phyloP scores from a whole-genome alignment of 805 yeast species.

The Wickerhamiella galacta region DNA sequence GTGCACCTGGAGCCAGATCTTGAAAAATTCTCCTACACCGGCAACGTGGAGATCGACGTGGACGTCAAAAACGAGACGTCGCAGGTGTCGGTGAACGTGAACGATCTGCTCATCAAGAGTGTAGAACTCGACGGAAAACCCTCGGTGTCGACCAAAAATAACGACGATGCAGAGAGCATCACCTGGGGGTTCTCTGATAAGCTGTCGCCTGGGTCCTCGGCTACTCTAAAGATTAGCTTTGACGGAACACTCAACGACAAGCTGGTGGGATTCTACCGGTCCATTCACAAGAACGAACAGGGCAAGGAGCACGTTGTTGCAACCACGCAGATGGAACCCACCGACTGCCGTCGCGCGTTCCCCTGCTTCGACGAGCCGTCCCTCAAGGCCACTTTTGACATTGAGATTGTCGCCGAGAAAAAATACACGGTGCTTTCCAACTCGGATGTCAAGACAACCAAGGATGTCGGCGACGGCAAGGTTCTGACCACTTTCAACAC shows the following conservation, averaged over 20 bases:
- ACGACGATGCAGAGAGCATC: constrained; percentile 45
- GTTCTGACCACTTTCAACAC: constrained; percentile 38
- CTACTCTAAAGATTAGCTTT: constrained; percentile 38
- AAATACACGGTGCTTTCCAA: constrained; percentile 46
- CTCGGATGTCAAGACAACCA: constrained; percentile 38
- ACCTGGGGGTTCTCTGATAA: constrained; percentile 37
- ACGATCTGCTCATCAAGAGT: constrained; percentile 42
- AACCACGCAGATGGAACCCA: constrained; percentile 58
- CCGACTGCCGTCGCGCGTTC: constrained; percentile 64
- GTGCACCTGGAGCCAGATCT: constrained; percentile 49
- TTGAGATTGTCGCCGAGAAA: constrained; percentile 36
- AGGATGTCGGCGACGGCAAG: constrained; percentile 24
- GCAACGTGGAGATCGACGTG: constrained; percentile 28
- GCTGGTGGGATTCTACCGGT: constrained; percentile 62
- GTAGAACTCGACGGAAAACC: constrained; percentile 19
- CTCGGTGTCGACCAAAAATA: constrained; percentile 20
- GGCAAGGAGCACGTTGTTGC: constrained; percentile 43
- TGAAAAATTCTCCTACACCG: constrained; percentile 23
- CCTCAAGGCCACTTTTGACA: constrained; percentile 47
- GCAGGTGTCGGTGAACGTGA: constrained; percentile 37
- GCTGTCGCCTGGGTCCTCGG: constrained; percentile 28
- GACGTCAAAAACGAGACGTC: constrained; percentile 28
- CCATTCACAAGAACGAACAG: constrained; percentile 35
- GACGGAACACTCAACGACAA: constrained; percentile 45
- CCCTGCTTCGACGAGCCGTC: constrained; percentile 64